Evolutionary conservation across 192 early-diverging fungal genomes (phyloP).

Genomic region (Tieghemiomyces parasiticus): DNA sequence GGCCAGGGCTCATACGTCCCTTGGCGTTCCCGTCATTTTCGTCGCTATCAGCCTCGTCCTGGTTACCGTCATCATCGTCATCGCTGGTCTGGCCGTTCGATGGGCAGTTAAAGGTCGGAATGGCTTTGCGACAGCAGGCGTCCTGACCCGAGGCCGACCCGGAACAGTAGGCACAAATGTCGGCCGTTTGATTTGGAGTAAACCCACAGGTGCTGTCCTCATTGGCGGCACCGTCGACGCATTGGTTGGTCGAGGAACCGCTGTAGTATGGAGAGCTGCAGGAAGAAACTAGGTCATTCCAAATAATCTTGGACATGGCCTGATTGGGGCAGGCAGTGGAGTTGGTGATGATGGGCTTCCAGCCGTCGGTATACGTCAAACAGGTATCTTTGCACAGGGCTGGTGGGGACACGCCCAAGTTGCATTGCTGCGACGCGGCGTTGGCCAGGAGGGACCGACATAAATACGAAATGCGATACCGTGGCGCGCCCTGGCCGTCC

Average conservation of each 20-base stretch:
- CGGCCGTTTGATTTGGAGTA: neutral
- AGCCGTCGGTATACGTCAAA: neutral
- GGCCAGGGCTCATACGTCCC: neutral
- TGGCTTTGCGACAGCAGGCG: slow-evolving; percentile 1
- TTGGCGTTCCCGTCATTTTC: no score
- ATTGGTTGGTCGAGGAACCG: neutral
- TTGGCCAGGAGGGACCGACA: slow-evolving; percentile 24
- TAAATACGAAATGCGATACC: slow-evolving; percentile 21
- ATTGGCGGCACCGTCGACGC: slow-evolving; percentile 6
- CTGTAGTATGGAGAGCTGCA: neutral
- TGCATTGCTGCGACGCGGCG: slow-evolving; percentile 15
- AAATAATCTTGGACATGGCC: neutral
- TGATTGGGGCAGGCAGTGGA: neutral
- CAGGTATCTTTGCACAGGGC: slow-evolving; percentile 6
- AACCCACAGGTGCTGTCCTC: slow-evolving; percentile 11
- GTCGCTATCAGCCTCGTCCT: neutral
- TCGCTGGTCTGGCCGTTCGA: neutral
- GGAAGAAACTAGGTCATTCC: neutral
- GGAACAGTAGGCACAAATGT: neutral
- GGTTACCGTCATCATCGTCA: neutral
- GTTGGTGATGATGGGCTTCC: slow-evolving; percentile 3
- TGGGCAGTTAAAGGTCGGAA: neutral
- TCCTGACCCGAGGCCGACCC: neutral
- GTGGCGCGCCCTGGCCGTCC: slow-evolving; percentile 14
- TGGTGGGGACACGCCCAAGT: slow-evolving; percentile 11